Base-by-base conservation (phyloP, 306 rosid species). In the Fragaria ananassa region DNA sequence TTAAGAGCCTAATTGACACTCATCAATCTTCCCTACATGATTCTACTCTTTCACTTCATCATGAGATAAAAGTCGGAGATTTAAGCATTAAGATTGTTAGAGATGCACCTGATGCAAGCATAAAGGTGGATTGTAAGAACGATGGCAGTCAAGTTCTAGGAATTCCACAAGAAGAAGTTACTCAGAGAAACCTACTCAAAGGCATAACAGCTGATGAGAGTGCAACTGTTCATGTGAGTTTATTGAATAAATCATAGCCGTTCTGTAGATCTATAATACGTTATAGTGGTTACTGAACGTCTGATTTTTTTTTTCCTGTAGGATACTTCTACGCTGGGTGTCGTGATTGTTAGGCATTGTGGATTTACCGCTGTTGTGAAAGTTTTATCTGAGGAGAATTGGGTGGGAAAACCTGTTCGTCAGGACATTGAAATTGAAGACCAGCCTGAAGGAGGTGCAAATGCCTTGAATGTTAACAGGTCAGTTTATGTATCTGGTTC, bases 181-280 rank as follows among this genome's bases (percentile, higher is more conserved):
- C 97, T 62, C 91, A 45, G 76, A 89, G 97, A 87, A 95, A 95
- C 86, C 86, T 95, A 84, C 92, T 95, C 31, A 95, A 95, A 89
- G 98, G 98, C 81, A 88, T 95, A 79, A 95, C 98, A 27, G 97
- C 98, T 65, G 98, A 95, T 84, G 98, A 95, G 80, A 95, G 98
- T 83, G 97, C 96, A 74, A 91, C 98, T 12, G 98, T 95, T 77
- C 98, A 95, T 85, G 98, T 95, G 83, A 84, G 92, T 86, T 77
- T 78, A 64, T 44, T 37, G 69, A 62, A 62, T 35, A 17, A 8
- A 64, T 6, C 44, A 17, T 21, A 72, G 19, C 19, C 72, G 31
- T 79, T 68, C 41, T 57, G 29, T 68, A 50, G 70, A 76, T 50
- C 19, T 46, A 50, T 31, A 76, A 61, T 29, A 64, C 71, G 68